Evolutionary conservation across 441 rosid genomes (phyloP).

Genomic region (Adansonia madagascariensis): DNA sequence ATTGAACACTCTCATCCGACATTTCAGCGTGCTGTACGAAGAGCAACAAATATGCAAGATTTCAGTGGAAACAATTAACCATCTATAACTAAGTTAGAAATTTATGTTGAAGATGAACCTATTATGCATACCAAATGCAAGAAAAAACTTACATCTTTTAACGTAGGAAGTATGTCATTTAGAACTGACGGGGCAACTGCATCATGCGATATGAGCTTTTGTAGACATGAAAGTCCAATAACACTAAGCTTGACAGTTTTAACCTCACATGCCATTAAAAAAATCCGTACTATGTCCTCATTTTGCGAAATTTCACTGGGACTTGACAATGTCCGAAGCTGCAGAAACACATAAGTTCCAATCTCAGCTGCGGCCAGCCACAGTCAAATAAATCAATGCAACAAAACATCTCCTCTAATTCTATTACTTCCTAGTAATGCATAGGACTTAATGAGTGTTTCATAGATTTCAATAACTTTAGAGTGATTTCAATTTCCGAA

Average conservation of each 20-base stretch:
- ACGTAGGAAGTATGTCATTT: constrained; percentile 74
- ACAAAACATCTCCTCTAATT: constrained; percentile 15
- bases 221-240: constrained; percentile 91
- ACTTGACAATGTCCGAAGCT: constrained; percentile 87
- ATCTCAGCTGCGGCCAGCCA: constrained; percentile 11
- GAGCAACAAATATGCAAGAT: constrained; percentile 23
- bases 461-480: not conserved
- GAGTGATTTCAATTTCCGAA: not conserved
- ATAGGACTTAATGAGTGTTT: not conserved
- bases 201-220: constrained; percentile 94
- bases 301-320: constrained; percentile 82
- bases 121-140: constrained; percentile 12
- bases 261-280: constrained; percentile 93
- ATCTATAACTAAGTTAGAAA: not conserved
- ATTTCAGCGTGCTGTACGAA: constrained; percentile 90
- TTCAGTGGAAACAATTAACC: not conserved
- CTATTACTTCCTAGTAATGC: not conserved
- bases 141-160: constrained; percentile 74
- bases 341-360: constrained; percentile 33
- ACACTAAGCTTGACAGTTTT: constrained; percentile 84
- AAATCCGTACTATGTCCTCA: constrained; percentile 86
- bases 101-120: not conserved
- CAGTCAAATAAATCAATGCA: not conserved
- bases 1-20: constrained; percentile 88
- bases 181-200: constrained; percentile 85